Base-by-base conservation (phyloP, 2,329 filamentous ascomycete genomes). In the Penicillium freii region DNA sequence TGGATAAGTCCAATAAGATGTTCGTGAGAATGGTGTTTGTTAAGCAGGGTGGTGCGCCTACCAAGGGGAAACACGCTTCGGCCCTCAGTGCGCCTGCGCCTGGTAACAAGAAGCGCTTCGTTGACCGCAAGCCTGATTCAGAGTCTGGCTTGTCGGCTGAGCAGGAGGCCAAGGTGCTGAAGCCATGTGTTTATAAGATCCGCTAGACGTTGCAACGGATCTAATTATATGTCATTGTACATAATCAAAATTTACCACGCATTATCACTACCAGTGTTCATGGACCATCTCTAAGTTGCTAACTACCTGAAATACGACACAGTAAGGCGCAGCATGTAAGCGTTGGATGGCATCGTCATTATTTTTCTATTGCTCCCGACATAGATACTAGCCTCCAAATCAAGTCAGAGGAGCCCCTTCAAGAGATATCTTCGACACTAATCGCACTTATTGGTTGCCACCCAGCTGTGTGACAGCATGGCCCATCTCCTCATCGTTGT, bases 1-100 rank as follows among this genome's bases (percentile, higher is more conserved):
- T 96, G 10, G 92, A 99, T 77, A 78, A 95, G 69, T 84, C 83
- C 55, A 99, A 99, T 78, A 95, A 89, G 78, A 99, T 99, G 94
- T 99, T 99, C 79, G 93, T 97, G 65, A 91, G 89, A 78, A 93
- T 99, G 91, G 86, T 89, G 67, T 99, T 99, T 75, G 81, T 92
- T 67, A 99, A 97, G 79, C 86, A 83, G n/a, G 86, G 68, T 36
- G 68, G 85, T 21, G 79, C 85, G 44, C 89, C 92, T 0, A 82
- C 82, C 2, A 88, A 86, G 71, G 92, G 92, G 25, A 95, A 96
- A 78, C 85, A 88, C 62, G 66, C 75, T 63, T 73, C 68, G 54
- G 71, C 66, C 57, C 67, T 62, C 61, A 70, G 66, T 43, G 70
- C 72, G 39, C 62, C 66, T 40, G 62, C 69, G 51, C 72, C 64